phyloP scores from a whole-genome alignment of 768 basidiomycete species.

The Mycena olivaceomarginata region DNA sequence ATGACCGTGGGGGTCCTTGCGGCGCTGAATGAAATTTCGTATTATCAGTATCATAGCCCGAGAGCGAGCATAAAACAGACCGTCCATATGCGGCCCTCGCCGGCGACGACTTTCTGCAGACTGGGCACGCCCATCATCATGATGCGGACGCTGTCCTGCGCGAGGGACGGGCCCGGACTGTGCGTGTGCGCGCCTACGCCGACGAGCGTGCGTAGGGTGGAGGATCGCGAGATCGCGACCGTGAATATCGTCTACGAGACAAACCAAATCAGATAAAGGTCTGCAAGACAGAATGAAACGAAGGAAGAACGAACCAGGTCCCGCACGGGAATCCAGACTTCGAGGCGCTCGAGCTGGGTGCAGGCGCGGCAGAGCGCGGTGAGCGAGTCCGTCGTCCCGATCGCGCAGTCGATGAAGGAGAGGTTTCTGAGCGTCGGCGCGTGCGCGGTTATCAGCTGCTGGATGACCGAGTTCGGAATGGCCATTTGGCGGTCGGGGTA shows the following conservation, averaged over 20 bases:
- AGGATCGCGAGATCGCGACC: conserved; percentile 57
- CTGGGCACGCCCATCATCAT: conserved; percentile 64
- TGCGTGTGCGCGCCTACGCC: conserved; percentile 66
- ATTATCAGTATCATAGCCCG: background rate
- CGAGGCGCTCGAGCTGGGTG: conserved; percentile 67
- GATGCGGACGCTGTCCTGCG: conserved; percentile 57
- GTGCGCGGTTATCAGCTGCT: conserved; percentile 64
- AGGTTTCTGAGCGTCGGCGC: conserved; percentile 64
- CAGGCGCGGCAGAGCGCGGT: conserved; percentile 64
- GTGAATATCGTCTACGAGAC: conserved; percentile 55
- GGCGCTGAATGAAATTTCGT: conserved; percentile 34
- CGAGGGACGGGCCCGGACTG: conserved; percentile 61
- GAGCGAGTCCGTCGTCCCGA: conserved; percentile 61
- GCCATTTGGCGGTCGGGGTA: conserved; percentile 64
- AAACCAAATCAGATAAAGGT: conserved; percentile 3
- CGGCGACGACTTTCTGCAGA: conserved; percentile 68
- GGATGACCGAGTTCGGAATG: conserved; percentile 61
- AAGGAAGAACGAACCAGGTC: conserved; percentile 62
- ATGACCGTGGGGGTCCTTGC: conserved; percentile 26
- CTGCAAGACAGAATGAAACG: background rate
- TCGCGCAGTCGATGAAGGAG: conserved; percentile 67
- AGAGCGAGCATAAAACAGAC: conserved; percentile 57
- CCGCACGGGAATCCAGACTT: conserved; percentile 69
- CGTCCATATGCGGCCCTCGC: conserved; percentile 70
- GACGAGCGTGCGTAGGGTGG: conserved; percentile 64